Conservation (phyloP, 202 grass and related monocot genomes). For the Schoenoplectus tabernaemontani region DNA sequence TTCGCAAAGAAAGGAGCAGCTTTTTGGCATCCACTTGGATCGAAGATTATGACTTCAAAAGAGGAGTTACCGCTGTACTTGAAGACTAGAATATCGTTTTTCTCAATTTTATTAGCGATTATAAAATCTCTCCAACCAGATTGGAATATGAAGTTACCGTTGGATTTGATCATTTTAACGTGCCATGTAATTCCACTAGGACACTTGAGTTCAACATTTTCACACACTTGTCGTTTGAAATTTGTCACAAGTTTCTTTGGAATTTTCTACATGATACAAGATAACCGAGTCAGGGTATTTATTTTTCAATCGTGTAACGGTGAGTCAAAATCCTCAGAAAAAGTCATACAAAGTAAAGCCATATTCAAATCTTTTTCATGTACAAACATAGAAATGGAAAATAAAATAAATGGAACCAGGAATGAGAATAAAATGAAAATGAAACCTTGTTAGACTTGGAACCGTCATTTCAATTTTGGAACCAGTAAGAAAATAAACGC, state of each 20-base stretch:
- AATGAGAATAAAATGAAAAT: neutral
- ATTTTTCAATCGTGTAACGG: neutral
- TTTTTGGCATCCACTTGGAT: constrained; percentile 37
- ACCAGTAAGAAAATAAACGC: neutral
- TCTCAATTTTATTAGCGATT: constrained; percentile 20
- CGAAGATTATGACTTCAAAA: constrained; percentile 36
- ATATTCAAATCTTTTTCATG: neutral
- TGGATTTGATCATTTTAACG: constrained; percentile 4
- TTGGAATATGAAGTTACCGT: constrained; percentile 6
- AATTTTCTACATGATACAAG: constrained; percentile 25
- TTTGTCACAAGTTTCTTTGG: constrained; percentile 28
- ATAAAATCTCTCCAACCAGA: constrained; percentile 41
- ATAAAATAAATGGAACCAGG: neutral
- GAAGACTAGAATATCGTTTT: constrained; percentile 32
- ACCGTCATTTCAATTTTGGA: neutral
- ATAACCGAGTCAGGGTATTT: neutral
- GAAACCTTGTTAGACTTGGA: too few species aligned
- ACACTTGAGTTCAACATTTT: constrained; percentile 24
- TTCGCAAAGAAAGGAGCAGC: constrained; percentile 22
- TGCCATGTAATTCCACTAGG: constrained; percentile 27
- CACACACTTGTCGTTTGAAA: constrained; percentile 12
- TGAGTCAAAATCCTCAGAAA: neutral
- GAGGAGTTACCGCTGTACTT: constrained; percentile 6
- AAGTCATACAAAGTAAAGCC: neutral
- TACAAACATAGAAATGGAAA: neutral